Evolutionary conservation across 1,284 basidiomycete species (phyloP).

Genomic region (Waitea zeae): DNA sequence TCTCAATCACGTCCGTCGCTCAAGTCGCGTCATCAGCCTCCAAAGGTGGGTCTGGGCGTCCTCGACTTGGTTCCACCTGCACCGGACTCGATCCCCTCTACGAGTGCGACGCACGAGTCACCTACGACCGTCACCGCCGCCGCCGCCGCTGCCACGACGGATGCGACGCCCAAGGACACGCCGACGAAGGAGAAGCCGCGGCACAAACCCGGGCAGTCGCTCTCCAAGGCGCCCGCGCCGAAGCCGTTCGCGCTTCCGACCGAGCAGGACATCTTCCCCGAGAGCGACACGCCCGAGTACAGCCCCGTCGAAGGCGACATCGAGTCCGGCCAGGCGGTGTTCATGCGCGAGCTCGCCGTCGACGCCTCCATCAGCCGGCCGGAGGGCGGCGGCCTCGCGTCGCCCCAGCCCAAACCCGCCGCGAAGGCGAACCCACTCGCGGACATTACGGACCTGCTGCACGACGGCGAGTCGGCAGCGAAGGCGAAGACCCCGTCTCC

Average conservation of each 20-base stretch:
- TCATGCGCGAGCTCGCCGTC: no score
- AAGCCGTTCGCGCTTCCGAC: conserved; percentile 48
- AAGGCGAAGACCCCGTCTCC: no score
- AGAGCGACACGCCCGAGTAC: background rate
- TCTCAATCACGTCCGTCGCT: background rate
- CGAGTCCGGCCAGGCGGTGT: conserved; percentile 26
- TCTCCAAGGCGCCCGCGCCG: conserved; percentile 54
- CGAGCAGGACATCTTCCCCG: conserved; percentile 32
- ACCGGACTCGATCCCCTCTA: no score
- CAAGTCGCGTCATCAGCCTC: background rate
- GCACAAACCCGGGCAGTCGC: conserved; percentile 32
- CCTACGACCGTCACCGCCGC: conserved; percentile 21
- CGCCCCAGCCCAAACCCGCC: no score
- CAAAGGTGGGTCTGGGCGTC: conserved; percentile 11
- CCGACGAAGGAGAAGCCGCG: background rate
- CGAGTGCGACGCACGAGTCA: conserved; percentile 10
- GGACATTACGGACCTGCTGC: no score
- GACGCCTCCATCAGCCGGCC: no score
- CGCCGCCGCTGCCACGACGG: conserved; percentile 11
- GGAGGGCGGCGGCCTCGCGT: no score
- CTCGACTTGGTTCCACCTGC: no score
- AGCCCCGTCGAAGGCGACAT: conserved; percentile 25
- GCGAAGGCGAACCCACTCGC: no score
- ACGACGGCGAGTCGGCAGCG: no score
- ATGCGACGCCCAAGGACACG: background rate